phyloP scores from a whole-genome alignment of 495 filamentous ascomycete species.

The Daldinia caldariorum region DNA sequence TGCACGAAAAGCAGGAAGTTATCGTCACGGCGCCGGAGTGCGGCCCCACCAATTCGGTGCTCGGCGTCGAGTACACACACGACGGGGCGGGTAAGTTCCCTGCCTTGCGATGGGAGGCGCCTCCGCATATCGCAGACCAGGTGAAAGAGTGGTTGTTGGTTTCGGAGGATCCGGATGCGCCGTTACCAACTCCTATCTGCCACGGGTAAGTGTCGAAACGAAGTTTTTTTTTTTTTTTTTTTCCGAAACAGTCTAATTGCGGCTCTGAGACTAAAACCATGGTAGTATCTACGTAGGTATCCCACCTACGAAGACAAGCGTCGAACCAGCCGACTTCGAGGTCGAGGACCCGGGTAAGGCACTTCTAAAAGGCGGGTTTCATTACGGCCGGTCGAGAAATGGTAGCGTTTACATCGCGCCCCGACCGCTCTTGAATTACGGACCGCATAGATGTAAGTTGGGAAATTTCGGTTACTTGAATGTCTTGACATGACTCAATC shows the following conservation, averaged over 20 bases:
- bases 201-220: conserved; percentile 54
- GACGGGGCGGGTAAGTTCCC: conserved; percentile 58
- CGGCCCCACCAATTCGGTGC: conserved; percentile 53
- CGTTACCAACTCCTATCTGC: conserved; percentile 56
- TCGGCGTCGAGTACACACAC: conserved; percentile 54
- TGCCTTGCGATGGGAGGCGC: conserved; percentile 53
- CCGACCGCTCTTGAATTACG: conserved; percentile 56
- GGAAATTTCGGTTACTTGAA: not conserved
- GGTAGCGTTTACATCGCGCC: conserved; percentile 55
- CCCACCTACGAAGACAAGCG: conserved; percentile 47
- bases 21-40: conserved; percentile 57
- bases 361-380: conserved; percentile 56
- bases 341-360: conserved; percentile 37
- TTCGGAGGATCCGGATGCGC: conserved; percentile 62
- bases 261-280: not conserved
- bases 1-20: conserved; percentile 54
- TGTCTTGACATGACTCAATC: not conserved
- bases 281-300: conserved; percentile 58
- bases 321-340: conserved; percentile 55
- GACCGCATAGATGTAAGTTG: conserved; percentile 56
- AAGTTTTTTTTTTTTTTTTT: too few relatives aligned
- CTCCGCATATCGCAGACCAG: conserved; percentile 41
- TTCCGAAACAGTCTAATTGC: too few relatives aligned
- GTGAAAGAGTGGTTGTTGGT: conserved; percentile 61
- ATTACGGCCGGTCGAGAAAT: conserved; percentile 56